These are phyloP conservation scores for Chimonanthus praecox DNA, from an alignment of 164 flowering plant species.

Conservation along the genomic window DNA sequence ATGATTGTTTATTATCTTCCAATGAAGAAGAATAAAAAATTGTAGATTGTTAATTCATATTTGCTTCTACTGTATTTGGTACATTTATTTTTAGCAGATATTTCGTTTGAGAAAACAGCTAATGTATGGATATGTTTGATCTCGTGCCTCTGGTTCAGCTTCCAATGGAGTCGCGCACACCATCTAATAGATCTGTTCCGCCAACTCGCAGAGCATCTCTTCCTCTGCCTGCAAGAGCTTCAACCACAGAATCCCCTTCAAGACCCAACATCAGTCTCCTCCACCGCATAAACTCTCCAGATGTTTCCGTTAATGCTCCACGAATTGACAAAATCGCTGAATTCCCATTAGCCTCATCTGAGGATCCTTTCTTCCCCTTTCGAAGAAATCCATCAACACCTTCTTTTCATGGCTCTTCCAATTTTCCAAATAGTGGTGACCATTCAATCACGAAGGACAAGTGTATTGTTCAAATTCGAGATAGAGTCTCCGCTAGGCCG, in stretches of 20 bases:
- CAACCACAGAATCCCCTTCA: constrained; percentile 28
- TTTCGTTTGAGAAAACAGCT: neutral
- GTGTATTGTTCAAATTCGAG: constrained; percentile 50
- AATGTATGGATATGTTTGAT: neutral
- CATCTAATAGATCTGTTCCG: constrained; percentile 30
- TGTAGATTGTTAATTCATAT: no score
- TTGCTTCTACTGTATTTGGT: no score
- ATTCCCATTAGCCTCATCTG: constrained; percentile 71
- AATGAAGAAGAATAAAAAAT: no score
- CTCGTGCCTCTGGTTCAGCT: constrained; percentile 39
- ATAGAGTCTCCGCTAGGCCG: constrained; percentile 27
- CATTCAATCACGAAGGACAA: constrained; percentile 72
- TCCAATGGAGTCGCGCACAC: constrained; percentile 28
- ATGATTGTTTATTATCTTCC: no score
- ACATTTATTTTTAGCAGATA: neutral
- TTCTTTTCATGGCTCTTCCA: constrained; percentile 51
- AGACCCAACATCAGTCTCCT: constrained; percentile 38
- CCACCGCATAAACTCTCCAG: constrained; percentile 55
- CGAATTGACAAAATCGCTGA: constrained; percentile 82
- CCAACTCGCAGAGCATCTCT: constrained; percentile 66
- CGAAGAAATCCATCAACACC: constrained; percentile 30
- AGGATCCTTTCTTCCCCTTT: constrained; percentile 41
- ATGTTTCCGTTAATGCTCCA: constrained; percentile 88
- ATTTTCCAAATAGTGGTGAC: constrained; percentile 41
- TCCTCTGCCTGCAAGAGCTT: constrained; percentile 46